phyloP scores from a whole-genome alignment of 2,329 filamentous ascomycete species.

The Cercospora janseana region DNA sequence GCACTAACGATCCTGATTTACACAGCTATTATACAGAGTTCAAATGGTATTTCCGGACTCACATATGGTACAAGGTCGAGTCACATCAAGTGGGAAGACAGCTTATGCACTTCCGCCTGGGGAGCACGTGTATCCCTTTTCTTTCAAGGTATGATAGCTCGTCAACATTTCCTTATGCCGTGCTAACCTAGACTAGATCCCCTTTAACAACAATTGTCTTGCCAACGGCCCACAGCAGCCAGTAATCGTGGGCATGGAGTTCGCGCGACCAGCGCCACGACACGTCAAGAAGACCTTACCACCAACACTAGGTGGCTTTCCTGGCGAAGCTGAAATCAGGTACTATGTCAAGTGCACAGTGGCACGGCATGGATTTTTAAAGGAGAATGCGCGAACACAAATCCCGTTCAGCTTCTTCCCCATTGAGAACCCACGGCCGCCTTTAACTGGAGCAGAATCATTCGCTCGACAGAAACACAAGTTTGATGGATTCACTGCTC shows the following conservation, averaged over 20 bases:
- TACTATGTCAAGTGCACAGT: conserved; percentile 97
- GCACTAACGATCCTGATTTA: conserved; percentile 3
- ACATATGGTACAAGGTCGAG: conserved; percentile 39
- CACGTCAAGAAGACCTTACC: conserved; percentile 87
- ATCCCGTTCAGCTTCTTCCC: conserved; percentile 80
- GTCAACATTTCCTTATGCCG: not conserved
- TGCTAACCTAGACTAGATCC: conserved; percentile 46
- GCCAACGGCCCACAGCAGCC: conserved; percentile 41
- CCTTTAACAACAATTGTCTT: conserved; percentile 70
- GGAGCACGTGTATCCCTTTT: conserved; percentile 73
- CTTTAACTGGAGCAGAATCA: conserved; percentile 68
- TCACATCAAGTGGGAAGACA: conserved; percentile 35
- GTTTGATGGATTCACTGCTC: conserved; percentile 45
- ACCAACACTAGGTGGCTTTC: conserved; percentile 83
- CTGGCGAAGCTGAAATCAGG: conserved; percentile 80
- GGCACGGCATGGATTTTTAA: conserved; percentile 81
- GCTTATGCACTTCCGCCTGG: conserved; percentile 65
- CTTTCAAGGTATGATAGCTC: conserved; percentile 61
- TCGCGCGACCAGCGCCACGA: conserved; percentile 47
- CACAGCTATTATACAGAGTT: conserved; percentile 70
- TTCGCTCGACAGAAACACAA: conserved; percentile 74
- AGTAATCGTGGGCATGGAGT: conserved; percentile 46
- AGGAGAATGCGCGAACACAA: conserved; percentile 74
- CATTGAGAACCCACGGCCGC: conserved; percentile 79
- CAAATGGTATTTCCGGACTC: conserved; percentile 54